These are phyloP conservation scores for Lactarius quietus DNA, from an alignment of 768 basidiomycete species.

Conservation along the genomic window DNA sequence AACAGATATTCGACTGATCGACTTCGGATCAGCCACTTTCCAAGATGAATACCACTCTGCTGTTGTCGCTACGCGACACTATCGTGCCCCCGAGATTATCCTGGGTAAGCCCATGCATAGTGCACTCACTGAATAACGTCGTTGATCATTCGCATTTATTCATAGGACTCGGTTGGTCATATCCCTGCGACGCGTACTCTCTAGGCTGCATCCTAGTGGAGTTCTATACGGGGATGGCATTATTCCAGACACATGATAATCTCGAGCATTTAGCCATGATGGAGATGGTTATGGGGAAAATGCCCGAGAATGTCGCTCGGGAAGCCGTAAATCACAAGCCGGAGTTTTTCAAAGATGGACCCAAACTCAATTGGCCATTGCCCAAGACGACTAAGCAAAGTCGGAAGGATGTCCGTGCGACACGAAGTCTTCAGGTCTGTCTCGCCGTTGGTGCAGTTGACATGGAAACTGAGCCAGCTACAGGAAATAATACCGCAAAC, in stretches of 20 bases:
- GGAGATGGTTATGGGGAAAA: slow-evolving; percentile 99
- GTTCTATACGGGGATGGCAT: slow-evolving; percentile 94
- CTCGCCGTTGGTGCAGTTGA: not conserved
- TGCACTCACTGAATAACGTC: not conserved
- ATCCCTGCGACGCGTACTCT: slow-evolving; percentile 97
- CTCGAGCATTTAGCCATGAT: slow-evolving; percentile 99
- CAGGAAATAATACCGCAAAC: slow-evolving; percentile 83
- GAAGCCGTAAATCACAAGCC: slow-evolving; percentile 76
- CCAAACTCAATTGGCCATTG: slow-evolving; percentile 90
- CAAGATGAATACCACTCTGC: slow-evolving; percentile 98
- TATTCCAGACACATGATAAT: slow-evolving; percentile 99
- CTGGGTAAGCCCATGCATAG: slow-evolving; percentile 55
- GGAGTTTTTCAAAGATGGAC: slow-evolving; percentile 88
- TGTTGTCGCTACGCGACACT: slow-evolving; percentile 96
- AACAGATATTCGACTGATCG: slow-evolving; percentile 93
- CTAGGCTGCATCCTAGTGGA: slow-evolving; percentile 98
- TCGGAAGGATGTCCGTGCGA: slow-evolving; percentile 89
- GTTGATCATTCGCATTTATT: slow-evolving; percentile 3
- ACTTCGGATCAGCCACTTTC: slow-evolving; percentile 98
- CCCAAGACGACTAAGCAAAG: slow-evolving; percentile 84
- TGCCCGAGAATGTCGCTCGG: slow-evolving; percentile 83
- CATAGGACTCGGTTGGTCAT: slow-evolving; percentile 94
- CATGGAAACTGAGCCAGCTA: not conserved
- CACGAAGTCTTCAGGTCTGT: slow-evolving; percentile 71
- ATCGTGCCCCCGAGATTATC: slow-evolving; percentile 98